Conservation (phyloP, 495 filamentous ascomycete species). For the Neurospora africana region DNA sequence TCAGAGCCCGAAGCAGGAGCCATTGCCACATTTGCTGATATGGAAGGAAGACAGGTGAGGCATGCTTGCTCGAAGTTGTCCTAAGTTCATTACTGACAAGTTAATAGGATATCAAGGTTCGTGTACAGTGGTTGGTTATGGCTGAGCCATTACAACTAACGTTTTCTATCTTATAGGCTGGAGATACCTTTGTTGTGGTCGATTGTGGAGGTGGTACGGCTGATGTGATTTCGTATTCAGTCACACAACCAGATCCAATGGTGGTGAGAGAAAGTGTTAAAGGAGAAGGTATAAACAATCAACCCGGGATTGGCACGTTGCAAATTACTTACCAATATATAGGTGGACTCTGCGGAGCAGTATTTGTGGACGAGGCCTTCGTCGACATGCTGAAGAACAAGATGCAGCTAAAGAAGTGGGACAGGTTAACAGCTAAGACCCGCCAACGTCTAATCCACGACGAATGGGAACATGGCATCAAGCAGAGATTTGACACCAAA, state of each 20-base stretch:
- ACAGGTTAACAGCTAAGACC: not conserved
- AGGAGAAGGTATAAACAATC: conserved; percentile 12
- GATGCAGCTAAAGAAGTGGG: not conserved
- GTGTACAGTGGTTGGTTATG: too few species aligned
- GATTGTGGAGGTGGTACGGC: conserved; percentile 18
- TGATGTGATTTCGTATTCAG: conserved; percentile 13
- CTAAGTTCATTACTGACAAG: too few species aligned
- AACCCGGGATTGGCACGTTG: too few species aligned
- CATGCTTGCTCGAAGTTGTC: too few species aligned
- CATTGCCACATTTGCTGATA: conserved; percentile 8
- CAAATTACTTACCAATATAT: too few species aligned
- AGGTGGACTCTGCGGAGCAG: conserved; percentile 12
- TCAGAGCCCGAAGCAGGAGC: conserved; percentile 23
- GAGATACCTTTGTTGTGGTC: conserved; percentile 12
- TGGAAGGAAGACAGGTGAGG: conserved; percentile 4
- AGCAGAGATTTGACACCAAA: conserved; percentile 2
- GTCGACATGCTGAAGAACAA: conserved; percentile 3
- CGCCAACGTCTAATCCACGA: not conserved
- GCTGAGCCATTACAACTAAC: too few species aligned
- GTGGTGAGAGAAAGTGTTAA: conserved; percentile 10
- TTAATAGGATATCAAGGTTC: too few species aligned
- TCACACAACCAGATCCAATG: not conserved
- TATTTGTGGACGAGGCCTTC: conserved; percentile 14
- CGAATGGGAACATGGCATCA: conserved; percentile 14
- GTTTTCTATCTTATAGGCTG: not conserved